phyloP scores from a whole-genome alignment of 441 rosid species.

The Gossypium davidsonii region DNA sequence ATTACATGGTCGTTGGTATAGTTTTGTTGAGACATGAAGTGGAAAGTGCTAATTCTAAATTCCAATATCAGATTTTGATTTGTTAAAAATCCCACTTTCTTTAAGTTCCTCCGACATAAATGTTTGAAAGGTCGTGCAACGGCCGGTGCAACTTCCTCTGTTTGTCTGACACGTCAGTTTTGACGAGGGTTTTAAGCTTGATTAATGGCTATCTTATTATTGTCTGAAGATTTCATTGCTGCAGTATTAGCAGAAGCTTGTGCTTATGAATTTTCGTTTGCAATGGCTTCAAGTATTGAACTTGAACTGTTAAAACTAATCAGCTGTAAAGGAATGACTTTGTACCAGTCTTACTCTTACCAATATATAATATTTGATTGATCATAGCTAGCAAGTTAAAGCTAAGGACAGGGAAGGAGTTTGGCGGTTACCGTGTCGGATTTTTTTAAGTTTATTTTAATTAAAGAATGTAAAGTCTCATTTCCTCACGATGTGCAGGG shows the following conservation, averaged over 20 bases:
- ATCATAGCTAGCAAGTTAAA: constrained; percentile 2
- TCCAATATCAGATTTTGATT: constrained; percentile 22
- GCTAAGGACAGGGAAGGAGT: constrained; percentile 48
- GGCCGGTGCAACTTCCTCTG: constrained; percentile 28
- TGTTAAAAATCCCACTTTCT: constrained; percentile 13
- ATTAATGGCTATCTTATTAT: no score
- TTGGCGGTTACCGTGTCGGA: constrained; percentile 48
- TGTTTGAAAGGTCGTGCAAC: constrained; percentile 28
- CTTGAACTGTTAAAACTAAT: background rate
- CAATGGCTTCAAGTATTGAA: background rate
- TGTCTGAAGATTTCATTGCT: no score
- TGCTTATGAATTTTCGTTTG: background rate
- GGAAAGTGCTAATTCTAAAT: constrained; percentile 3
- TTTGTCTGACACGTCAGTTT: no score
- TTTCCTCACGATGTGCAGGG: constrained; percentile 39
- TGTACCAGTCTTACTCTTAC: background rate
- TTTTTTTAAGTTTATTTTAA: constrained; percentile 20
- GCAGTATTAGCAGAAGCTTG: background rate
- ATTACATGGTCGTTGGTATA: no score
- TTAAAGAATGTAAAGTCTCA: constrained; percentile 24
- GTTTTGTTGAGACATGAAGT: no score
- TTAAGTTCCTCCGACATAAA: background rate
- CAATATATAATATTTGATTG: background rate
- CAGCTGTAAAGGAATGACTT: background rate
- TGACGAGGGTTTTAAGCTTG: no score